Conservation (phyloP, 1,284 basidiomycete genomes). For the Vanrija pseudolonga region DNA sequence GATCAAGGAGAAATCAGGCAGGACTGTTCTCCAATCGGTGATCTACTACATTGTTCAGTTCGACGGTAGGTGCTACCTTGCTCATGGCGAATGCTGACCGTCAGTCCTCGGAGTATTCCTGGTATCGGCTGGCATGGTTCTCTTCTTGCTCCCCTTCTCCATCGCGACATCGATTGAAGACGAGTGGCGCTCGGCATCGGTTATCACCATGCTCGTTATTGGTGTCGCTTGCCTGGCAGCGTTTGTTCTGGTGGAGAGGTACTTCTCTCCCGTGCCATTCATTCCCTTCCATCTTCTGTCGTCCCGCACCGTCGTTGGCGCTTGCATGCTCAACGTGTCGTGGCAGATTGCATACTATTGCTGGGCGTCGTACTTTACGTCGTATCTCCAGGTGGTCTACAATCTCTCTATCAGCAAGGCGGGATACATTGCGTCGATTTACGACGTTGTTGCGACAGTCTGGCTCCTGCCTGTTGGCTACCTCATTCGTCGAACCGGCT, state of each 20-base stretch:
- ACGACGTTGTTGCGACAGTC: conserved; percentile 45
- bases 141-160: conserved; percentile 49
- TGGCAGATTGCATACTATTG: conserved; percentile 46
- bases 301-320: conserved; percentile 44
- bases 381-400: conserved; percentile 46
- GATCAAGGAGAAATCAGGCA: conserved; percentile 13
- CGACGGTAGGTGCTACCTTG: conserved; percentile 23
- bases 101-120: conserved; percentile 48
- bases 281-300: conserved; percentile 45
- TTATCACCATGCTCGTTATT: conserved; percentile 49
- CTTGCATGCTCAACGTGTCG: conserved; percentile 39
- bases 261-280: conserved; percentile 39
- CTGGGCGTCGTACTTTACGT: conserved; percentile 40
- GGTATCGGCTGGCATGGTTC: conserved; percentile 37
- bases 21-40: conserved; percentile 26
- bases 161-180: conserved; percentile 35
- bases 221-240: conserved; percentile 40
- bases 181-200: conserved; percentile 35
- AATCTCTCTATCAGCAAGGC: conserved; percentile 40
- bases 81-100: not conserved
- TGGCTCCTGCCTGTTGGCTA: conserved; percentile 42
- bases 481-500: conserved; percentile 42
- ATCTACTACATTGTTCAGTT: conserved; percentile 42
- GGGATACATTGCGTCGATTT: conserved; percentile 46
- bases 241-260: conserved; percentile 45